These are phyloP conservation scores for Coffea humblotiana DNA, from an alignment of 305 asterid species.

Conservation along the genomic window DNA sequence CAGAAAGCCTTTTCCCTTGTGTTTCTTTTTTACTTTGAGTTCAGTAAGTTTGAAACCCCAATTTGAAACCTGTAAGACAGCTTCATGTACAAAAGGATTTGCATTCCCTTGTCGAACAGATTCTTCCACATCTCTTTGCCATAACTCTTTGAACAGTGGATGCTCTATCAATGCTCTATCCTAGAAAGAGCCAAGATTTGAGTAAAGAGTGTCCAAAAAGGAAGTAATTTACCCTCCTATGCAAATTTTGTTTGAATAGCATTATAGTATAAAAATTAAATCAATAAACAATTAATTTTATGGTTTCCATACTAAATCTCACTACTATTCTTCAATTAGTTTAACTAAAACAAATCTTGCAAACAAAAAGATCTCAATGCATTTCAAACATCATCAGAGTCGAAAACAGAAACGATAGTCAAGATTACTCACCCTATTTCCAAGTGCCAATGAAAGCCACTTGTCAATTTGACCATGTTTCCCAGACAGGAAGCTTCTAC, in stretches of 20 bases:
- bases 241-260: not conserved
- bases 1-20: conserved; percentile 52
- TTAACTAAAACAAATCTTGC: not conserved
- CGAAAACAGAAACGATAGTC: conserved; percentile 14
- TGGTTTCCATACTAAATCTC: not conserved
- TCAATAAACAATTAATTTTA: not conserved
- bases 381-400: not conserved
- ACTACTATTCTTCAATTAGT: not conserved
- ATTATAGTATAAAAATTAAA: not conserved
- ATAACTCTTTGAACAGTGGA: conserved; percentile 54
- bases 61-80: conserved; percentile 73
- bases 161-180: conserved; percentile 70
- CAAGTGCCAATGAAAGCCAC: conserved; percentile 68
- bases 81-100: conserved; percentile 86
- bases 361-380: not conserved
- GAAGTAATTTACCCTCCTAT: conserved; percentile 8
- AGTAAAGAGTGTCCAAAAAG: conserved; percentile 19
- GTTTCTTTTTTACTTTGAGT: conserved; percentile 59
- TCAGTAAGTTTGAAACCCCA: conserved; percentile 91
- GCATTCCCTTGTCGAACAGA: conserved; percentile 74
- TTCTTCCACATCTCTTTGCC: conserved; percentile 93
- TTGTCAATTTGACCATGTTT: conserved; percentile 61
- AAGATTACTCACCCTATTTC: conserved; percentile 54
- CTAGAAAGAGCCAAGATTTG: conserved; percentile 41
- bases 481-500: conserved; percentile 83